Base-by-base conservation (phyloP, 2,329 filamentous ascomycete species). In the Sporothrix protearum region DNA sequence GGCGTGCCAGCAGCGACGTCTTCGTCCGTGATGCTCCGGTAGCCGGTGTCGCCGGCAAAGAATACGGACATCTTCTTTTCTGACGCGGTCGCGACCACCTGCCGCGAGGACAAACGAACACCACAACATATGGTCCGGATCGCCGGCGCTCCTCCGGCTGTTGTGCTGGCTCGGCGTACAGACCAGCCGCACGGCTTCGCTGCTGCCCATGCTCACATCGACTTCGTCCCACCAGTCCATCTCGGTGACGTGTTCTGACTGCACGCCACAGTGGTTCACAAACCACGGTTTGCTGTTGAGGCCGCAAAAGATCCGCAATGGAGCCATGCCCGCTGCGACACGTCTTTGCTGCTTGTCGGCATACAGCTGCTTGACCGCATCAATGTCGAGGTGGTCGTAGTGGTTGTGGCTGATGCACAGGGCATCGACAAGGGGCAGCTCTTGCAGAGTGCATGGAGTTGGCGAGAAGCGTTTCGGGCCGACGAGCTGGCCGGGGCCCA, bases 191-290 rank as follows among this genome's bases (percentile, higher is more conserved):
- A 88, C 87, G 19, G 80, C 49, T 76, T 73, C 10, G 71, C 72
- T 1, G 69, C 53, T 49, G 3, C n/a, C n/a, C n/a, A 74, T 75
- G 0, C 76, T 71, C 59, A 71, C 28, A 25, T 73, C 68, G 33
- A 85, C 81, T 72, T 87, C 86, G 69, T 92, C 88, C 91, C 91
- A 93, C 91, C 91, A 93, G 78, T 93, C 91, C 74, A 93, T 77
- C 78, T 93, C 91, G 0, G 88, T 89, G 33, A 90, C 85, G 71
- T 90, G 88, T 3, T 84, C 75, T 7, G 68, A 33, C 0, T 71
- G 66, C 22, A 92, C 86, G 0, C 88, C 89, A 57, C 82, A 85
- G 16, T 84, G 42, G 63, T 33, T 80, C 7, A 81, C 78, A 76
- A 93, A 92, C 89, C 90, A 92, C 42, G 82, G 77, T 77, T 88